phyloP scores from a whole-genome alignment of 2,329 filamentous ascomycete genomes.

The Exutisphaerella laricina region DNA sequence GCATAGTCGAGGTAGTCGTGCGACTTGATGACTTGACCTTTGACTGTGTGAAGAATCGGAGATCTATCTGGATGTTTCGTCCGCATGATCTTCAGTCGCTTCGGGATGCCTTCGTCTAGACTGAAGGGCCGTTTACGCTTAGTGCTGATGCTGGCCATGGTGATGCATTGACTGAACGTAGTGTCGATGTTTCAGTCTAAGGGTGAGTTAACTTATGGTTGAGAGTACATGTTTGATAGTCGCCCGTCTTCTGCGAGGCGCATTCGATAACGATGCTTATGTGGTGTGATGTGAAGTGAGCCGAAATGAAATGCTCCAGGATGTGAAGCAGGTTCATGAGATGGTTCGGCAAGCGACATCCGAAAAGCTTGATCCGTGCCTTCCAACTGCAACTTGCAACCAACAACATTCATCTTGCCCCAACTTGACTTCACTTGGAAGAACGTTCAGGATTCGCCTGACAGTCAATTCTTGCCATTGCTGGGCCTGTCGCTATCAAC shows the following conservation, averaged over 20 bases:
- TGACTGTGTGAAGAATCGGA: neutral
- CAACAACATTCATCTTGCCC: too few relatives aligned
- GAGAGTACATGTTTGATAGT: neutral
- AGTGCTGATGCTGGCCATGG: neutral
- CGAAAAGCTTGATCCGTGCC: neutral
- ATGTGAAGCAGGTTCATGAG: conserved; percentile 1
- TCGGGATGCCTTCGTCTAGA: neutral
- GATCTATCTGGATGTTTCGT: neutral
- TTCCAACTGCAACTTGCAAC: neutral
- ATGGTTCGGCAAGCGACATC: neutral
- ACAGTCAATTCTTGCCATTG: too few relatives aligned
- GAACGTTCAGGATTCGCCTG: too few relatives aligned
- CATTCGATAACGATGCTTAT: neutral
- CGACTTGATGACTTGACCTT: neutral
- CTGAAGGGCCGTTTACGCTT: neutral
- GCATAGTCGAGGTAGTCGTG: neutral
- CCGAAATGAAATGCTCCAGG: too few relatives aligned
- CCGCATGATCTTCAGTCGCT: neutral
- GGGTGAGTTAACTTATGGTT: neutral
- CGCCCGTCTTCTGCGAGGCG: too few relatives aligned
- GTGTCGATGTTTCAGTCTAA: neutral
- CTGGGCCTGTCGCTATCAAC: too few relatives aligned
- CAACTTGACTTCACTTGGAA: too few relatives aligned
- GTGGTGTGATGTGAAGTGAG: neutral
- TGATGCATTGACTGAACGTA: neutral